phyloP scores from a whole-genome alignment of 2,329 filamentous ascomycete genomes.

The Phaeoacremonium minimum region DNA sequence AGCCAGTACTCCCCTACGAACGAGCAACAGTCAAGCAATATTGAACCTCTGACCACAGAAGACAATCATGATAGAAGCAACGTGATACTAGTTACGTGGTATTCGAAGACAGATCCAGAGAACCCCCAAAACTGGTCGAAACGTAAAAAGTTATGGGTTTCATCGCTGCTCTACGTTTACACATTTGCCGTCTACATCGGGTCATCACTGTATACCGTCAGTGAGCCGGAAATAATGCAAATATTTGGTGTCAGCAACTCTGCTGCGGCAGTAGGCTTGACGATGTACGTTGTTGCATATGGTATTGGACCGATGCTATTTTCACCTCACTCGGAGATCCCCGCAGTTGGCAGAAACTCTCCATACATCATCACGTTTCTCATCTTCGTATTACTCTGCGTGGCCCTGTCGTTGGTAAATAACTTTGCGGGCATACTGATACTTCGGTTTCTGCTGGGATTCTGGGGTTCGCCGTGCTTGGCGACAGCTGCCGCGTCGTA shows the following conservation, averaged over 20 bases:
- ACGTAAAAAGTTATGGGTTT: slow-evolving; percentile 36
- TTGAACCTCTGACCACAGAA: too few relatives aligned
- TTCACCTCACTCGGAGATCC: slow-evolving; percentile 42
- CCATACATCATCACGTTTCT: slow-evolving; percentile 42
- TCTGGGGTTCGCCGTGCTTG: slow-evolving; percentile 27
- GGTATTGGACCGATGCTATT: slow-evolving; percentile 40
- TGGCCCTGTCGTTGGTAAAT: slow-evolving; percentile 38
- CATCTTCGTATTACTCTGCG: slow-evolving; percentile 43
- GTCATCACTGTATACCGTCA: slow-evolving; percentile 44
- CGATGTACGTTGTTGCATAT: slow-evolving; percentile 45
- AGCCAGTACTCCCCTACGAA: too few relatives aligned
- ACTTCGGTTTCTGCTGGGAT: slow-evolving; percentile 47
- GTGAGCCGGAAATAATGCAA: slow-evolving; percentile 29
- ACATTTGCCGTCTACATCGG: slow-evolving; percentile 47
- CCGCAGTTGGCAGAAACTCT: slow-evolving; percentile 40
- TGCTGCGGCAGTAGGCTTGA: slow-evolving; percentile 41
- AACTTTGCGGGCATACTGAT: slow-evolving; percentile 49
- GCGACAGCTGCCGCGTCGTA: slow-evolving; percentile 14
- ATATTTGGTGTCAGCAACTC: slow-evolving; percentile 38
- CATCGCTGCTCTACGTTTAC: slow-evolving; percentile 39
- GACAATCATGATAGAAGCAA: too few relatives aligned
- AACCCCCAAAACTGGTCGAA: slow-evolving; percentile 42
- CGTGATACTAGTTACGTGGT: neutral
- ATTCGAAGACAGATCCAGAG: slow-evolving; percentile 12
- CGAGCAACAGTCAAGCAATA: too few relatives aligned